These are phyloP conservation scores for Rhodotorula sp. DNA, from an alignment of 1,284 basidiomycete genomes.

Conservation along the genomic window DNA sequence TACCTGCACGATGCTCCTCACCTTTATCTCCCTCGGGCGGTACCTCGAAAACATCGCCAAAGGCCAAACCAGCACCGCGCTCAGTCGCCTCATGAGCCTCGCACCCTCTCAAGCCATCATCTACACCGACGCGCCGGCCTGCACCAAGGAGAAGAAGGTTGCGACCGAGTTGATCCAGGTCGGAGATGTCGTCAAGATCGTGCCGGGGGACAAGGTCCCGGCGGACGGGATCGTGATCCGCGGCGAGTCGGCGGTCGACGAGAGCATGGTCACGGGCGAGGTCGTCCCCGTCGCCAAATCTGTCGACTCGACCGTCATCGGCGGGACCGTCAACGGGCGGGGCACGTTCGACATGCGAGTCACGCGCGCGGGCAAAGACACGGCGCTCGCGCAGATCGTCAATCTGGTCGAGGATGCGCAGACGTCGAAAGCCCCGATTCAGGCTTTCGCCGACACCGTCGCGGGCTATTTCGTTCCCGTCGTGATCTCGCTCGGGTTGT, in stretches of 20 bases:
- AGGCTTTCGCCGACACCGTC: constrained; percentile 90
- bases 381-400: constrained; percentile 93
- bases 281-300: constrained; percentile 85
- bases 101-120: constrained; percentile 93
- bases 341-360: constrained; percentile 96
- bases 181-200: constrained; percentile 87
- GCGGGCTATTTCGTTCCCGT: constrained; percentile 94
- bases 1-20: constrained; percentile 97
- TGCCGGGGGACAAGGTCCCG: constrained; percentile 94
- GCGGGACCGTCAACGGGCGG: constrained; percentile 93
- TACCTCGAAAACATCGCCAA: constrained; percentile 96
- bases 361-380: constrained; percentile 92
- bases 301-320: constrained; percentile 79
- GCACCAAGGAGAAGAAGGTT: constrained; percentile 81
- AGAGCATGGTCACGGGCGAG: constrained; percentile 97
- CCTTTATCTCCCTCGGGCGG: constrained; percentile 91
- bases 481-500: constrained; percentile 74
- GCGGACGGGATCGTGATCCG: constrained; percentile 87
- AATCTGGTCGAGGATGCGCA: constrained; percentile 96
- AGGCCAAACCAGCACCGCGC: constrained; percentile 91
- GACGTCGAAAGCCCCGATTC: constrained; percentile 96
- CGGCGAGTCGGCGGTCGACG: constrained; percentile 86
- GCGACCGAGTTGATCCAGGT: constrained; percentile 93
- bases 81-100: constrained; percentile 93
- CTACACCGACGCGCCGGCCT: constrained; percentile 75